A percentile compares a stretch with the other conserved stretches of the same genome.
Conservation (phyloP, 2,329 filamentous ascomycete species). For the Ilyonectria sp. region DNA sequence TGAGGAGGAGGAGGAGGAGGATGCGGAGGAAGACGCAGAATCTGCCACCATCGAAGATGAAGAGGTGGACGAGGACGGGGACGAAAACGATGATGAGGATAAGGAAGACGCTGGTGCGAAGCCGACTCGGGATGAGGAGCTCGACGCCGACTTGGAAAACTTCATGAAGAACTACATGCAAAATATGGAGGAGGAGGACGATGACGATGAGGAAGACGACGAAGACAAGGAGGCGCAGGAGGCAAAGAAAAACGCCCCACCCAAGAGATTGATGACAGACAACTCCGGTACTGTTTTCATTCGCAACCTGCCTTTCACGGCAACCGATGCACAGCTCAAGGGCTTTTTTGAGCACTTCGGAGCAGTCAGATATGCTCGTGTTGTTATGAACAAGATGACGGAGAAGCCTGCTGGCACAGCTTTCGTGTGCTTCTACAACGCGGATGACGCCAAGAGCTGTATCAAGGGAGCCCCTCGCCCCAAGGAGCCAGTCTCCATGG, state of each 20-base stretch:
- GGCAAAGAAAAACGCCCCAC: slow-evolving; percentile 50
- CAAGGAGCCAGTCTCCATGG: slow-evolving; percentile 60
- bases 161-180: slow-evolving; percentile 72
- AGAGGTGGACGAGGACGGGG: slow-evolving; percentile 52
- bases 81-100: slow-evolving; percentile 54
- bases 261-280: slow-evolving; percentile 53
- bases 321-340: slow-evolving; percentile 85
- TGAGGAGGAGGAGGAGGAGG: slow-evolving; percentile 54
- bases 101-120: slow-evolving; percentile 49
- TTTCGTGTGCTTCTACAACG: slow-evolving; percentile 92
- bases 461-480: slow-evolving; percentile 80
- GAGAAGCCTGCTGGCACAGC: slow-evolving; percentile 92
- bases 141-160: slow-evolving; percentile 65
- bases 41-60: slow-evolving; percentile 51
- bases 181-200: slow-evolving; percentile 72
- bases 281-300: slow-evolving; percentile 89
- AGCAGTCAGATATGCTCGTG: slow-evolving; percentile 88
- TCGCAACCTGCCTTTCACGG: slow-evolving; percentile 93
- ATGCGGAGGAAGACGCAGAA: slow-evolving; percentile 57
- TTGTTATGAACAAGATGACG: slow-evolving; percentile 89
- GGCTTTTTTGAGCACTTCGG: slow-evolving; percentile 92
- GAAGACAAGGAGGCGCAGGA: slow-evolving; percentile 61
- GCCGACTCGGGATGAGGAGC: slow-evolving; percentile 58
- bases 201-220: slow-evolving; percentile 65
- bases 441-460: slow-evolving; percentile 82